phyloP scores from a whole-genome alignment of 139 green algal genomes.

The Parachlorella kessleri region DNA sequence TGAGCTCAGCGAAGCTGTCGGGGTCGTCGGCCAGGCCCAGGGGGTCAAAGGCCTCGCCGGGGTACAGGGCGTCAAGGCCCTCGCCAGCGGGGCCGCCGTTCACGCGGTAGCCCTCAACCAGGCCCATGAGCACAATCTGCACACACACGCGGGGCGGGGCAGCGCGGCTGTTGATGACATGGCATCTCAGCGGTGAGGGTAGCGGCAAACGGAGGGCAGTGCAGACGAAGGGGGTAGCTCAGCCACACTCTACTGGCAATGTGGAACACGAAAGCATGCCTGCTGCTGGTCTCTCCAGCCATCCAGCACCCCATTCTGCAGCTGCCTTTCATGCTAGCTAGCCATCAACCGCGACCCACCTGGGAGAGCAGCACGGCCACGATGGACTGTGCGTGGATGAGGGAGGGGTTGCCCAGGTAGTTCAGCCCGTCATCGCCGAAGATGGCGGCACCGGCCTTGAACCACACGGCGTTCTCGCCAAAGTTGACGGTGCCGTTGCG shows the following conservation, averaged over 20 bases:
- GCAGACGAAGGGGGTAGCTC: background rate
- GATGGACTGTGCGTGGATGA: constrained; percentile 88
- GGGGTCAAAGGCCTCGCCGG: constrained; percentile 93
- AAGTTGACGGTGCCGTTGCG: constrained; percentile 58
- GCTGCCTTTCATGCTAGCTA: no score
- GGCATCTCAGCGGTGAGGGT: background rate
- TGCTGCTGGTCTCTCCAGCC: no score
- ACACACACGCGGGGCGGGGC: background rate
- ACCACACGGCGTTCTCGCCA: constrained; percentile 82
- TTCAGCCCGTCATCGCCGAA: constrained; percentile 78
- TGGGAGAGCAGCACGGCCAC: constrained; percentile 68
- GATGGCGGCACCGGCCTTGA: constrained; percentile 89
- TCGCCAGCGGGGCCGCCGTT: constrained; percentile 91
- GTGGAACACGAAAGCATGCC: no score
- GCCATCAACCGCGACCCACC: constrained; percentile 2
- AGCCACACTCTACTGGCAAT: background rate
- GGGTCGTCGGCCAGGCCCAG: constrained; percentile 94
- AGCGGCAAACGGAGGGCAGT: background rate
- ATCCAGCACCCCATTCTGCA: no score
- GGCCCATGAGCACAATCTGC: constrained; percentile 86
- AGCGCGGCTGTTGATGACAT: background rate
- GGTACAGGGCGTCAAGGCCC: constrained; percentile 87
- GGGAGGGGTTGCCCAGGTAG: constrained; percentile 81
- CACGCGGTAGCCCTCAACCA: constrained; percentile 92
- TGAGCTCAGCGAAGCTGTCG: constrained; percentile 76